Base-by-base conservation (phyloP, 768 basidiomycete genomes). In the Psilocybe tampanensis region DNA sequence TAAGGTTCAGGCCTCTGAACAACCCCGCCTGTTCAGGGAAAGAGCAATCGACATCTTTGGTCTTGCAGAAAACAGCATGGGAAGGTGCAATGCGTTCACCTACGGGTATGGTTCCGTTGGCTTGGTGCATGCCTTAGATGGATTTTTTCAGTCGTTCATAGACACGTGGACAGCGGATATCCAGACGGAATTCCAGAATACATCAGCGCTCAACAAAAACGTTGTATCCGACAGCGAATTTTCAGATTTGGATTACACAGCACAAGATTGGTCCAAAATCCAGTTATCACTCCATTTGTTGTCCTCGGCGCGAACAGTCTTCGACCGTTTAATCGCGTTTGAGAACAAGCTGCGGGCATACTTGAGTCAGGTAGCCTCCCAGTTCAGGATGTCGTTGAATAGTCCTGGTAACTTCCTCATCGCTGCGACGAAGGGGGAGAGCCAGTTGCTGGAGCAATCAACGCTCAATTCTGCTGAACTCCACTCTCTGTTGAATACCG, bases 191-290 rank as follows among this genome's bases (percentile, higher is more conserved):
- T 61, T 65, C 5, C 67, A 71, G 18, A 53, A 67, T 23, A 68
- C 74, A 3, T 62, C 74, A 26, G 66, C 68, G 13, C 60, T 62
- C 19, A 63, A 44, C 21, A 70, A 60, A 58, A 68, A 52, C 32
- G 71, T 59, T 45, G 70, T 51, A 12, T 74, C 83, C 1, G 81
- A 76, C 29, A 82, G 82, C 52, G 93, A 94, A 48, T 76, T 95
- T 33, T 84, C 85, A 0, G 89, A 89, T 66, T 72, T 92, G 58
- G 92, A 98, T 72, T 98, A 97, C 66, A 88, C 90, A 2, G 75
- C 87, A 3, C 86, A 93, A 55, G 95, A 98, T 70, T 97, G 94
- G 93, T 81, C 85, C 2, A 80, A 85, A 24, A 94, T 98, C 55
- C 95, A 97, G 70, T 72, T 85, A 11, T 86, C 86, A 2, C 72